phyloP scores from a whole-genome alignment of 129 eudicot species.

The Tagetes patula region DNA sequence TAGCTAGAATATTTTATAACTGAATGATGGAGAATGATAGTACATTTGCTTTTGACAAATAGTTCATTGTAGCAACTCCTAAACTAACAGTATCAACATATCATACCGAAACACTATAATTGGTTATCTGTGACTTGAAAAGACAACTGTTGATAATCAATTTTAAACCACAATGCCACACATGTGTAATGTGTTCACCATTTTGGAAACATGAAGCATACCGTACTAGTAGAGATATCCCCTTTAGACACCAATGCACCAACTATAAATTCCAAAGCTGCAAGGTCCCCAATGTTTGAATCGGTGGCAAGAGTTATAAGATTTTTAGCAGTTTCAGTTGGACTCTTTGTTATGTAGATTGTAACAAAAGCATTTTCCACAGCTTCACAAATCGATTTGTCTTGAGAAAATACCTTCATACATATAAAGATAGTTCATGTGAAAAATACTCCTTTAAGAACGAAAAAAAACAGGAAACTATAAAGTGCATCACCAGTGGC shows the following conservation, averaged over 20 bases:
- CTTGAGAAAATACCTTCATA: constrained; percentile 87
- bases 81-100: background rate
- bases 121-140: background rate
- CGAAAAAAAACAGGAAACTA: constrained; percentile 1
- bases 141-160: background rate
- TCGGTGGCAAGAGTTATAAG: constrained; percentile 74
- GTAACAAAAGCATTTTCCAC: constrained; percentile 91
- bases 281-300: constrained; percentile 94
- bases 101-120: background rate
- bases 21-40: background rate
- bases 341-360: constrained; percentile 72
- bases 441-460: background rate
- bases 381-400: constrained; percentile 88
- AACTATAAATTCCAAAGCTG: constrained; percentile 82
- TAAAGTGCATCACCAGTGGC: constrained; percentile 68
- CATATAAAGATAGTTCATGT: constrained; percentile 12
- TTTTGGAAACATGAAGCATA: constrained; percentile 29
- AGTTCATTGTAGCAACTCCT: background rate
- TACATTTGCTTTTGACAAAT: background rate
- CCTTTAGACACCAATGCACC: constrained; percentile 86
- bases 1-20: background rate
- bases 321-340: constrained; percentile 85
- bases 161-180: background rate
- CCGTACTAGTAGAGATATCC: constrained; percentile 69
- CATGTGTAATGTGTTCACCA: background rate